These are phyloP conservation scores for Populus ilicifolia DNA, from an alignment of 345 rosid genomes.

Conservation along the genomic window DNA sequence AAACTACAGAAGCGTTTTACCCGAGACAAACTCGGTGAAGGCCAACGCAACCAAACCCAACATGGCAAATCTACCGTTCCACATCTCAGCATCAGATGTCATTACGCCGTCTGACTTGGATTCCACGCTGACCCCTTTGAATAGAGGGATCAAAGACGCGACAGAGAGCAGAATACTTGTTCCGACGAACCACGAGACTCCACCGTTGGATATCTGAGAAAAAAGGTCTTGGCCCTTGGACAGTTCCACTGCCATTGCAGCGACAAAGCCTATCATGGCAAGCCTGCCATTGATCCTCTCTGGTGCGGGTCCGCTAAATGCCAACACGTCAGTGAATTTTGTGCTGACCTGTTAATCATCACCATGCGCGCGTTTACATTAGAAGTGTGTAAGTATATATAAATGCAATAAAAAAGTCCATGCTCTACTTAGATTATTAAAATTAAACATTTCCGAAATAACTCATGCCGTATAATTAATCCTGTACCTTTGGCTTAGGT, in stretches of 20 bases:
- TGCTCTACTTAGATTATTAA: background rate
- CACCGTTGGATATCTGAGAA: conserved; percentile 55
- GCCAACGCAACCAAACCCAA: conserved; percentile 74
- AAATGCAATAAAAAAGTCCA: background rate
- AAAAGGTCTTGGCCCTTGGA: conserved; percentile 64
- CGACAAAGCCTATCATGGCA: conserved; percentile 83
- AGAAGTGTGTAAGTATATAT: too few species aligned
- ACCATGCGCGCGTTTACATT: too few species aligned
- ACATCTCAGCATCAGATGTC: conserved; percentile 78
- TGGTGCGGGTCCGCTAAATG: conserved; percentile 82
- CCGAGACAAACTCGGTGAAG: conserved; percentile 64
- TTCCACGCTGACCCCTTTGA: conserved; percentile 54
- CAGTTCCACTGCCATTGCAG: conserved; percentile 62
- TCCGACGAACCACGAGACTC: conserved; percentile 55
- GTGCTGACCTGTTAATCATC: conserved; percentile 42
- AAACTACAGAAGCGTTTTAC: conserved; percentile 47
- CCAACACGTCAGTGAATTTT: conserved; percentile 53
- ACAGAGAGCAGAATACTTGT: conserved; percentile 50
- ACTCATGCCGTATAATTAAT: too few species aligned
- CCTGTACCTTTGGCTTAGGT: background rate
- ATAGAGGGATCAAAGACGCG: conserved; percentile 61
- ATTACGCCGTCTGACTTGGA: conserved; percentile 50
- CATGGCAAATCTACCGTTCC: conserved; percentile 88
- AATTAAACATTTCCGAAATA: too few species aligned
- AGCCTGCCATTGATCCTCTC: conserved; percentile 85